Conservation (phyloP, 306 rosid genomes). For the Vigna unguiculata region DNA sequence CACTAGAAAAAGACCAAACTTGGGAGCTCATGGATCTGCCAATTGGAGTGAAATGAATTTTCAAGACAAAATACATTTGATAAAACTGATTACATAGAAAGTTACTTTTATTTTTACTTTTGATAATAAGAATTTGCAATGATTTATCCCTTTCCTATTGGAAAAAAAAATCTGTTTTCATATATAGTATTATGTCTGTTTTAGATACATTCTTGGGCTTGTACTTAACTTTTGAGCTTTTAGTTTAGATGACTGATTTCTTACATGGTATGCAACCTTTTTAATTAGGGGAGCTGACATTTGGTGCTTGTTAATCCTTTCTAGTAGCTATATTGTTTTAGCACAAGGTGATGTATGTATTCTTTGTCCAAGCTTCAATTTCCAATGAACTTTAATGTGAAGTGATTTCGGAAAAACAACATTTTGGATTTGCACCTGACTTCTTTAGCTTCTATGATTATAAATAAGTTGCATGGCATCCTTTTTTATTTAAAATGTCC, state of each 20-base stretch:
- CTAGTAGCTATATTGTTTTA: slow-evolving; percentile 5
- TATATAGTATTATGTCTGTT: slow-evolving; percentile 16
- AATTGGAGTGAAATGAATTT: no score
- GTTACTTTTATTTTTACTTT: slow-evolving; percentile 12
- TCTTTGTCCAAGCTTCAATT: slow-evolving; percentile 12
- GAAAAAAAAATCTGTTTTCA: not conserved
- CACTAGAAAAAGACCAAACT: no score
- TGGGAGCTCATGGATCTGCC: no score
- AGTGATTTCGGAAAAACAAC: slow-evolving; percentile 1
- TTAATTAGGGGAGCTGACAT: slow-evolving; percentile 18
- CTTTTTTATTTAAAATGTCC: not conserved
- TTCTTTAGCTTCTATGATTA: slow-evolving; percentile 13
- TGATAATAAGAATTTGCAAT: slow-evolving; percentile 13
- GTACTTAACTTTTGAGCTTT: slow-evolving; percentile 18
- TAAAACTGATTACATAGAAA: not conserved
- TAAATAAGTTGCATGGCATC: not conserved
- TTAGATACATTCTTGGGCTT: slow-evolving; percentile 21
- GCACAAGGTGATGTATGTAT: slow-evolving; percentile 10
- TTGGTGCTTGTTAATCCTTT: slow-evolving; percentile 20
- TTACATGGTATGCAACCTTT: slow-evolving; percentile 22
- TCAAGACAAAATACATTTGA: not conserved
- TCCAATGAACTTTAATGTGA: not conserved
- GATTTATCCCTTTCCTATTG: slow-evolving; percentile 17
- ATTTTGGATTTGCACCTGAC: slow-evolving; percentile 8
- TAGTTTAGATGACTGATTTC: slow-evolving; percentile 32